A percentile compares a stretch with the other conserved stretches of the same genome.
These are phyloP conservation scores for Durio zibethinus DNA, from an alignment of 345 rosid genomes.

Conservation along the genomic window DNA sequence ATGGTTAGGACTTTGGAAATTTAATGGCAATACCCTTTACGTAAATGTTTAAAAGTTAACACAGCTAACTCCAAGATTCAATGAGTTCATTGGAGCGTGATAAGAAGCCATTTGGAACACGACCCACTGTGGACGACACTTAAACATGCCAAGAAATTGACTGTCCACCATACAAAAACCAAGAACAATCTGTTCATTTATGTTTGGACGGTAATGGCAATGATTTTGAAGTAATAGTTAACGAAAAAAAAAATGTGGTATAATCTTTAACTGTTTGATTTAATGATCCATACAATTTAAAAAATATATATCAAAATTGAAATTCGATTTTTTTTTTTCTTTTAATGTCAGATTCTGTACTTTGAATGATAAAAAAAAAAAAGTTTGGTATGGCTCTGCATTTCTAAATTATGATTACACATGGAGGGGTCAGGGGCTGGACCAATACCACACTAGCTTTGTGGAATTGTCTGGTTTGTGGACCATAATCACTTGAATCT, in stretches of 20 bases:
- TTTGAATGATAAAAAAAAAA: not conserved
- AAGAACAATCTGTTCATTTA: not conserved
- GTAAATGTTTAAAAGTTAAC: not conserved
- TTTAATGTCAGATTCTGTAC: too few relatives aligned
- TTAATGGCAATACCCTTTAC: not conserved
- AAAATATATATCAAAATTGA: too few relatives aligned
- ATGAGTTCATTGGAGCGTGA: not conserved
- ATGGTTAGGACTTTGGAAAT: not conserved
- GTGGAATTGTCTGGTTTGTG: slow-evolving; percentile 8
- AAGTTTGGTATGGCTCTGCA: not conserved
- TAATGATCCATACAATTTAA: too few relatives aligned
- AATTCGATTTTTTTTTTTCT: too few relatives aligned
- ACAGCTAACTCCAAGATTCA: slow-evolving; percentile 1
- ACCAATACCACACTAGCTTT: slow-evolving; percentile 4
- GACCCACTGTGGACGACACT: not conserved
- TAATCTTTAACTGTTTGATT: too few relatives aligned
- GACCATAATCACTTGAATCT: slow-evolving; percentile 18
- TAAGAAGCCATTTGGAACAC: slow-evolving; percentile 14
- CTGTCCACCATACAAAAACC: not conserved
- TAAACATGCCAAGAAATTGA: slow-evolving; percentile 17
- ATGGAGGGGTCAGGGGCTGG: slow-evolving; percentile 7
- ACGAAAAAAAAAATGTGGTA: not conserved
- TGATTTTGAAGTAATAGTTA: not conserved
- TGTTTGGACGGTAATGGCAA: slow-evolving; percentile 13
- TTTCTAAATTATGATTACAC: not conserved